phyloP scores from a whole-genome alignment of 306 rosid genomes.

The Lathyrus tuberosus region DNA sequence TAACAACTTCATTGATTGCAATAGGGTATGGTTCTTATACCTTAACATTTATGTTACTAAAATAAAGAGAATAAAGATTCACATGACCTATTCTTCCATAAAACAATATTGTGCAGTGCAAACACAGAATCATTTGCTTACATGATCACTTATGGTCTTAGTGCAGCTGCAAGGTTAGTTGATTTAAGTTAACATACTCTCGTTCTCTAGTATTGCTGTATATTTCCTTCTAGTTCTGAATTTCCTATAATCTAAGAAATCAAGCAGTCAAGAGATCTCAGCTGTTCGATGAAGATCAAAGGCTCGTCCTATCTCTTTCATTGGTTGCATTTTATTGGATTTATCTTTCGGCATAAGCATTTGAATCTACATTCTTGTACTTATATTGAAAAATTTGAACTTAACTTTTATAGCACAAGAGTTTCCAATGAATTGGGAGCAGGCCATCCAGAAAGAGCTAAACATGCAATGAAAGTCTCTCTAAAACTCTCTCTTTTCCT shows the following conservation, averaged over 20 bases:
- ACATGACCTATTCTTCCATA: background rate
- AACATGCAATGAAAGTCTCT: slow-evolving; percentile 70
- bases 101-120: slow-evolving; percentile 45
- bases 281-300: background rate
- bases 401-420: slow-evolving; percentile 61
- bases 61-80: background rate
- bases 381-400: slow-evolving; percentile 13
- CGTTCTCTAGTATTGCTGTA: background rate
- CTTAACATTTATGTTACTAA: slow-evolving; percentile 7
- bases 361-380: slow-evolving; percentile 8
- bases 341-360: background rate
- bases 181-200: background rate
- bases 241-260: background rate
- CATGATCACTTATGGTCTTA: slow-evolving; percentile 74
- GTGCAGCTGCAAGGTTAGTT: slow-evolving; percentile 82
- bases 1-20: slow-evolving; percentile 78
- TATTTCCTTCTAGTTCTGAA: background rate
- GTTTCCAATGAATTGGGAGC: slow-evolving; percentile 92
- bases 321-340: background rate
- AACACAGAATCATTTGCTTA: slow-evolving; percentile 71
- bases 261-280: background rate
- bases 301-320: no score
- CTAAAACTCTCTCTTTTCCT: slow-evolving; percentile 72
- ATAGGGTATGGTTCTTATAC: slow-evolving; percentile 59
- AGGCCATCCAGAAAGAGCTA: slow-evolving; percentile 58